Conservation (phyloP, 1,139 yeast genomes). For the Yamadazyma pseudoaaseri region DNA sequence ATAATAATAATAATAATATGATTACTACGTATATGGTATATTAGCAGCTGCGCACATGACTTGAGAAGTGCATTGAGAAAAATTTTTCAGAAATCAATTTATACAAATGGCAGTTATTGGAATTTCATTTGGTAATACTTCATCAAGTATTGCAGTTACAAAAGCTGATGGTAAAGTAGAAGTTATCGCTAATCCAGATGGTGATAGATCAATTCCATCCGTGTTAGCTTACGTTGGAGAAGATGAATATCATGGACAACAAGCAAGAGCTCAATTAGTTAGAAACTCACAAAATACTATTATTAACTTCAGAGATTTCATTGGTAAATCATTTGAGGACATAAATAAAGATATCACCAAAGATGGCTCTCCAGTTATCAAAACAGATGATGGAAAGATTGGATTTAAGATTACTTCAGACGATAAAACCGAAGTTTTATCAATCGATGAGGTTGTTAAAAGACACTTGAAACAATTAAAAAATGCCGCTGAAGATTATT, state of each 20-base stretch:
- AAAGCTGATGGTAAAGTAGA: constrained; percentile 88
- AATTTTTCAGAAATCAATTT: constrained; percentile 6
- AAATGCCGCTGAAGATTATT: constrained; percentile 88
- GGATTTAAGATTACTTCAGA: constrained; percentile 63
- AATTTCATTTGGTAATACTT: constrained; percentile 93
- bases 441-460: constrained; percentile 75
- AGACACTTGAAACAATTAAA: constrained; percentile 84
- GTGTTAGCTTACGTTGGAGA: constrained; percentile 87
- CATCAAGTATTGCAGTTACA: constrained; percentile 92
- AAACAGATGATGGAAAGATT: constrained; percentile 60
- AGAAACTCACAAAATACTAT: constrained; percentile 89
- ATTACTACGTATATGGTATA: too few species aligned
- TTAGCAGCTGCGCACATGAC: constrained; percentile 1
- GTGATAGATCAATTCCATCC: constrained; percentile 96
- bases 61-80: constrained; percentile 7
- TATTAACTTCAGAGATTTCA: constrained; percentile 88
- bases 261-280: constrained; percentile 87
- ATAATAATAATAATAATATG: too few species aligned
- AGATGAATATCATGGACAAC: constrained; percentile 97
- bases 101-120: constrained; percentile 61
- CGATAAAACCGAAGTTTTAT: constrained; percentile 45
- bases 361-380: constrained; percentile 74
- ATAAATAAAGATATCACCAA: constrained; percentile 67
- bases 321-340: constrained; percentile 72
- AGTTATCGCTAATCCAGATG: constrained; percentile 98